Evolutionary conservation across 306 rosid species (phyloP).

Genomic region (Spatholobus suberectus): DNA sequence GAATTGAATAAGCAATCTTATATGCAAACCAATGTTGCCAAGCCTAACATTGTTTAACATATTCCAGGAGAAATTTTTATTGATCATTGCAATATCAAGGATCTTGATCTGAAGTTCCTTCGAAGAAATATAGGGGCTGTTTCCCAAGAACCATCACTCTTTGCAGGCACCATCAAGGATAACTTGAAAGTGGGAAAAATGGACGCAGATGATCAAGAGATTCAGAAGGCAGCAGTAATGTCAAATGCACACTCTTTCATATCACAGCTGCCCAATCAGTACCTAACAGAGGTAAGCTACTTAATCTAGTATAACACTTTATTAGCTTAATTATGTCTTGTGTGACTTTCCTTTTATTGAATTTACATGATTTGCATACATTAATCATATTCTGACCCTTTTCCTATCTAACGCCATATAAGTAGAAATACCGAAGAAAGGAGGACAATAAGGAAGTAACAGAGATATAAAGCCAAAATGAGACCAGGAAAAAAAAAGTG

Average conservation of each 20-base stretch:
- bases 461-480: background rate
- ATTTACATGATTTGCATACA: background rate
- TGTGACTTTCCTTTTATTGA: background rate
- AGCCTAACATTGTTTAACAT: conserved; percentile 30
- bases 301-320: conserved; percentile 21
- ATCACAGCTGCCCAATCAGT: conserved; percentile 78
- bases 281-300: conserved; percentile 72
- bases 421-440: background rate
- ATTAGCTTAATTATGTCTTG: background rate
- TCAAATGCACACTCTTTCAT: conserved; percentile 81
- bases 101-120: conserved; percentile 75
- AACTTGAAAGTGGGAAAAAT: conserved; percentile 77
- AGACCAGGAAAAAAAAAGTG: background rate
- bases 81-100: conserved; percentile 69
- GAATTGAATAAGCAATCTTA: conserved; percentile 26
- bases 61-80: conserved; percentile 72
- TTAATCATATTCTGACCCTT: conserved; percentile 20
- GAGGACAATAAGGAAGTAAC: background rate
- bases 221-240: conserved; percentile 71
- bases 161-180: conserved; percentile 73
- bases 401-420: background rate
- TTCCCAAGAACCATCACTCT: conserved; percentile 85
- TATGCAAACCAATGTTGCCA: background rate
- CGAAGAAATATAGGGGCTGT: conserved; percentile 77
- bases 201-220: conserved; percentile 73